Base-by-base conservation (phyloP, 106 monocot species). In the Allium cepa region DNA sequence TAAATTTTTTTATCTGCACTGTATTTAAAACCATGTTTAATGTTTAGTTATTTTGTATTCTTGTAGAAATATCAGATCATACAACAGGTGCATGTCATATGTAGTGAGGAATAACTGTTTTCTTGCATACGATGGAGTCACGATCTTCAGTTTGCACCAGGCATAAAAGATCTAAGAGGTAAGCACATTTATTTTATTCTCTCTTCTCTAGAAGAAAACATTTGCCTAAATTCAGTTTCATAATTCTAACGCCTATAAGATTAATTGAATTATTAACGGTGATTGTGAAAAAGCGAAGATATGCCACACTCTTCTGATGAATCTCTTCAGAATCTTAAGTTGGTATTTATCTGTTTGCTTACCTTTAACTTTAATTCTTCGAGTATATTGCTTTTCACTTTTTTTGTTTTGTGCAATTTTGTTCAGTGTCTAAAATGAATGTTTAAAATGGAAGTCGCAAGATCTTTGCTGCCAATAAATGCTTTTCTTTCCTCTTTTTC, bases 131-230 rank as follows among this genome's bases (percentile, higher is more conserved):
- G 46, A 46, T 79, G 73, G 77, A 79, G 46, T 47, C 75, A 56
- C 70, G 63, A 27, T 36, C 28, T 59, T 17, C 47, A 14, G 49
- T 22, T 9, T 76, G 63, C 63, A 57, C 76, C 60, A 76, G 57
- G 79, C 81, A 85, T 52, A 84, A 78, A 56, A 62, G 79, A 22
- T 88, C 73, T 52, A 86, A 86, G 72, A 91, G 91, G 91, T 96
- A 74, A 22, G n/a, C 57, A 17, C 22, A 22, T 22, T 0, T 22
- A 22, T 69, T n/a, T 26, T 47, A 53, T 46, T 57, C 67, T 12
- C 67, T 9, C 69, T 47, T 59, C 46, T 0, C 26, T 26, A 13
- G 50, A 22, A 22, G 22, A 22, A 22, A 22, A 22, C 22, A 1
- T 22, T 22, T 22, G 22, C 22, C 46, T 9, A 47, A 12, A 16